Conservation (phyloP, 2,329 filamentous ascomycete genomes). For the Dothiorella sarmentorum region DNA sequence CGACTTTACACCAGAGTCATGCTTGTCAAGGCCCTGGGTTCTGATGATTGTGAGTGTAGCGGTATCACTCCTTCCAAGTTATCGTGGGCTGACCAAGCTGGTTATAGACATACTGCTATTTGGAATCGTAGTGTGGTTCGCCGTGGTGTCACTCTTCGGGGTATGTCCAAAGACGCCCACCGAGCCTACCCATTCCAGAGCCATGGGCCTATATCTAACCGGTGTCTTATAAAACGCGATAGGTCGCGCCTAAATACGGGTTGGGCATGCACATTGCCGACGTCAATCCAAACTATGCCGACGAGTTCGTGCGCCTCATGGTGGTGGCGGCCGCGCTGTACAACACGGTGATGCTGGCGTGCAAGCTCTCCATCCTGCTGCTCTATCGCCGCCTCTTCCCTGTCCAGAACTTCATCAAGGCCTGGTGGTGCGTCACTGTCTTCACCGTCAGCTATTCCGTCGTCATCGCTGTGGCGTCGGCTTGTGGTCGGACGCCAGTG, state of each 20-base stretch:
- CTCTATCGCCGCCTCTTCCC: constrained; percentile 19
- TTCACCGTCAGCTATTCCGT: constrained; percentile 10
- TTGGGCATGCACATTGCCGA: constrained; percentile 1
- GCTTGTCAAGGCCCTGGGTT: not conserved
- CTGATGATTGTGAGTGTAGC: constrained; percentile 1
- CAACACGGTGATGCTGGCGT: constrained; percentile 16
- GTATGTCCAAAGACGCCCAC: not conserved
- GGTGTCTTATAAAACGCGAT: not conserved
- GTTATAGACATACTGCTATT: not conserved
- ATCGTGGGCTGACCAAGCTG: not conserved
- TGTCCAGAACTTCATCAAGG: not conserved
- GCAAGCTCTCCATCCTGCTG: constrained; percentile 19
- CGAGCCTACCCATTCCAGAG: no score
- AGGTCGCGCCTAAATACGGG: not conserved
- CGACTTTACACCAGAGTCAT: constrained; percentile 1
- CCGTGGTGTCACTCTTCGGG: not conserved
- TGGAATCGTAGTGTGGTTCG: not conserved
- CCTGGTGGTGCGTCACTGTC: not conserved
- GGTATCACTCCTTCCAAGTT: not conserved
- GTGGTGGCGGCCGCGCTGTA: constrained; percentile 11
- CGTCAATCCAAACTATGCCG: not conserved
- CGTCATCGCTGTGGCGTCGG: not conserved
- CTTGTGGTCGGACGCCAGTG: not conserved
- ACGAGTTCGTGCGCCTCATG: not conserved
- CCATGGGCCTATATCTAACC: not conserved